Percentiles rank a stretch among this genome's conserved stretches.
Evolutionary conservation across 169 alveolate genomes (phyloP).

Genomic region (Cryptosporidium sp.): DNA sequence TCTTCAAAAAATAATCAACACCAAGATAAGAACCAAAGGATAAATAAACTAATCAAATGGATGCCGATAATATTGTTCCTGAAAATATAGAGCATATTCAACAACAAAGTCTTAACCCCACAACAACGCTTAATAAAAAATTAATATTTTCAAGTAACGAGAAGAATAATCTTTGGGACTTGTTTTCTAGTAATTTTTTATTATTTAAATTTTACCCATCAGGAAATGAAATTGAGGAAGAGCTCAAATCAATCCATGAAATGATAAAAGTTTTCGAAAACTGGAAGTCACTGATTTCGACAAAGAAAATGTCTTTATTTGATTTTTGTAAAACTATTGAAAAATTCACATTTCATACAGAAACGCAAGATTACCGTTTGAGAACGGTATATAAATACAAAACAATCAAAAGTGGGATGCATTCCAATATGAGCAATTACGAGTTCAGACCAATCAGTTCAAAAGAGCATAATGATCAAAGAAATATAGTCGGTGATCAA

Average conservation of each 20-base stretch:
- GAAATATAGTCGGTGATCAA: neutral
- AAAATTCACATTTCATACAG: slow-evolving; percentile 17
- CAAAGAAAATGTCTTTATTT: slow-evolving; percentile 18
- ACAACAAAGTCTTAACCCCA: neutral
- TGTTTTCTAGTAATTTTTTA: slow-evolving; percentile 13
- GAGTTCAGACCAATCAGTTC: neutral
- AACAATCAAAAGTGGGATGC: neutral
- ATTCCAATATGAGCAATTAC: neutral
- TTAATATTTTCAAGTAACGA: slow-evolving; percentile 1
- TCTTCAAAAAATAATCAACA: neutral
- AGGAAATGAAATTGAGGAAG: slow-evolving; percentile 1
- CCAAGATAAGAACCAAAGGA: neutral
- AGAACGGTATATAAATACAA: slow-evolving; percentile 21
- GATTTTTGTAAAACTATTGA: slow-evolving; percentile 42
- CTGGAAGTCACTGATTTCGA: slow-evolving; percentile 35
- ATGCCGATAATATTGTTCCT: neutral
- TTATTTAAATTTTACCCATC: slow-evolving; percentile 33
- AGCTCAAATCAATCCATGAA: neutral
- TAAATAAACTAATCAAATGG: neutral
- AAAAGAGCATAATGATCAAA: neutral
- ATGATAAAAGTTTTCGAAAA: slow-evolving; percentile 41
- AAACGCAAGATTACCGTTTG: slow-evolving; percentile 53
- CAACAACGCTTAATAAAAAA: neutral
- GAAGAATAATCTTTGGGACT: slow-evolving; percentile 24
- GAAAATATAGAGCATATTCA: neutral